Percentiles rank a stretch among this genome's conserved stretches.
Conservation (phyloP, 2,329 filamentous ascomycete genomes). For the Tolypocladium album region DNA sequence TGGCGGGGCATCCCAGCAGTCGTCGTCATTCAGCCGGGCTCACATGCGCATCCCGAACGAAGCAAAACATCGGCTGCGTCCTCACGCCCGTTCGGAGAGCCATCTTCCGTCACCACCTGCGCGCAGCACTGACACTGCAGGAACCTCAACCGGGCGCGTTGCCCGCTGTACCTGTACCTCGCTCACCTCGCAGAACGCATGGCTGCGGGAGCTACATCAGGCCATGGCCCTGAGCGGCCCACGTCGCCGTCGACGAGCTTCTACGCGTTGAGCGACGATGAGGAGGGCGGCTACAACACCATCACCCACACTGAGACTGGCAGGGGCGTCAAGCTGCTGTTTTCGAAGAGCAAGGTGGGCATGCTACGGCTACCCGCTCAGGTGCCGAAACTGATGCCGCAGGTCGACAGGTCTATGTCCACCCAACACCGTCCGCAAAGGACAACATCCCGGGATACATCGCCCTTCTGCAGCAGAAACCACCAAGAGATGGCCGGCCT, state of each 20-base stretch:
- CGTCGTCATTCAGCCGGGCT: background rate
- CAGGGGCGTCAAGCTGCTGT: constrained; percentile 83
- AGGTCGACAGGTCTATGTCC: constrained; percentile 69
- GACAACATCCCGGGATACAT: constrained; percentile 95
- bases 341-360: constrained; percentile 87
- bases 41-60: background rate
- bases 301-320: constrained; percentile 71
- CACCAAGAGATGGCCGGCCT: constrained; percentile 28
- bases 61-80: background rate
- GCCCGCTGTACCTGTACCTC: background rate
- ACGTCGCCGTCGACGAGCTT: constrained; percentile 9
- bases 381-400: constrained; percentile 3
- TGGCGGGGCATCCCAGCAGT: background rate
- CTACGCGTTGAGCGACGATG: constrained; percentile 81
- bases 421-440: constrained; percentile 83
- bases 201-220: background rate
- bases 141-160: background rate
- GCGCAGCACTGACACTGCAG: background rate
- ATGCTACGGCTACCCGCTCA: background rate
- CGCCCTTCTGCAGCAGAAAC: constrained; percentile 84
- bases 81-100: background rate
- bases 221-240: background rate
- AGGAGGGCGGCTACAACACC: constrained; percentile 90
- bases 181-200: background rate
- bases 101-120: background rate